phyloP scores from a whole-genome alignment of 805 yeast genomes.

The Candida montana region DNA sequence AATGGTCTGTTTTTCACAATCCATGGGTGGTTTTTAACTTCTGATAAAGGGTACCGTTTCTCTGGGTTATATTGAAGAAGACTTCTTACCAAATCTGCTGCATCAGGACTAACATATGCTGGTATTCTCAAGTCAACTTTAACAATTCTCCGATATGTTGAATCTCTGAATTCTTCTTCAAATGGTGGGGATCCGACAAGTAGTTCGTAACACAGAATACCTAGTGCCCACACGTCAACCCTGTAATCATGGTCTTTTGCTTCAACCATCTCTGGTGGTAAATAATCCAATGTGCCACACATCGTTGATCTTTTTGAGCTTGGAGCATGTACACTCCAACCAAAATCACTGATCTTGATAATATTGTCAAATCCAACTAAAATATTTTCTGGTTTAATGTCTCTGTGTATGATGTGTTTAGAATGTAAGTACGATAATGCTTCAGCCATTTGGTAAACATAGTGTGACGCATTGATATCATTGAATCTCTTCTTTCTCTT shows the following conservation, averaged over 20 bases:
- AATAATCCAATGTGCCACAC: slow-evolving; percentile 92
- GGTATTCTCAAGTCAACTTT: slow-evolving; percentile 76
- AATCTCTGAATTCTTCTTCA: slow-evolving; percentile 71
- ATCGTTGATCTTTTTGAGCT: slow-evolving; percentile 64
- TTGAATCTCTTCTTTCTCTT: slow-evolving; percentile 64
- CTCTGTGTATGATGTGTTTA: slow-evolving; percentile 83
- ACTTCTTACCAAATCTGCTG: slow-evolving; percentile 63
- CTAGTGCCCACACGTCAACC: slow-evolving; percentile 92
- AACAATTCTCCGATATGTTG: slow-evolving; percentile 76
- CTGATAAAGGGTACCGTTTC: slow-evolving; percentile 53
- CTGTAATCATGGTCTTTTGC: slow-evolving; percentile 69
- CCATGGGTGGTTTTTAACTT: slow-evolving; percentile 81
- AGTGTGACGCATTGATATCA: slow-evolving; percentile 70
- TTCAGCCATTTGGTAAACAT: slow-evolving; percentile 75
- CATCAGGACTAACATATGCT: slow-evolving; percentile 60
- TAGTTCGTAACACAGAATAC: slow-evolving; percentile 80
- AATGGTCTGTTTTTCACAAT: slow-evolving; percentile 53
- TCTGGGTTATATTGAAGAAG: slow-evolving; percentile 66
- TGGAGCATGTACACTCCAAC: slow-evolving; percentile 81
- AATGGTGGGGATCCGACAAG: slow-evolving; percentile 89
- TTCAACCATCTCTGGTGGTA: slow-evolving; percentile 94
- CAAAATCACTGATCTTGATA: slow-evolving; percentile 87
- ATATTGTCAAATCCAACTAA: slow-evolving; percentile 69
- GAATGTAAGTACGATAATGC: slow-evolving; percentile 76
- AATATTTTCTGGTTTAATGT: slow-evolving; percentile 91